Evolutionary conservation across 1,284 basidiomycete genomes (phyloP), one percentile per base, ranked within the genome.

Genomic region (Ceratobasidium sp.): DNA sequence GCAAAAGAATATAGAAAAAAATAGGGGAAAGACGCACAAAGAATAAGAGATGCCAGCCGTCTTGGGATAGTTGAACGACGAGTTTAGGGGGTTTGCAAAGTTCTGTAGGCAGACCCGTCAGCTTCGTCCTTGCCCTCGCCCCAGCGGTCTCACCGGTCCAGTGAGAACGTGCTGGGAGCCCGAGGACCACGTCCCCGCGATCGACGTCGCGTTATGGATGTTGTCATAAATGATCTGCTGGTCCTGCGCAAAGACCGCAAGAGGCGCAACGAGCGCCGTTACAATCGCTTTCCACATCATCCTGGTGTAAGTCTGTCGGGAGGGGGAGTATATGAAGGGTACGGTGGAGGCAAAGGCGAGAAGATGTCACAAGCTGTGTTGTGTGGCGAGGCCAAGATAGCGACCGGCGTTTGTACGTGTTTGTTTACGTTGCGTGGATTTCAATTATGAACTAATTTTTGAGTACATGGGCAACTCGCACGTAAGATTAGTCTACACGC

Each of bases 1-100:
- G 43, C 41, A 46, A 54, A 16, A 14, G 13, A 41, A 46, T 14
- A 24, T 6, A 14, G 8, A 39, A 59, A 59, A n/a, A 34, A 68
- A 9, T 14, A 69, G n/a, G 48, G 6, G 72, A 39, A 24, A 31
- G 39, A 86, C 93, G 82, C 79, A 95, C 94, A 98, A 97, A 22
- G 94, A 93, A 81, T 88, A 94, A 4, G 92, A 90, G 27, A 96
- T 86, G 49, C 96, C 96, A 6, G 94, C 92, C 39, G 89, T 94
- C 72, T 81, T 80, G 1, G 96, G 95, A 80, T 95, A 95, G 56
- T 75, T 89, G 83, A 98, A 98, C 2, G 90, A 86, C 83, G 86
- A 83, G 79, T 94, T 92, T 59, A 88, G 85, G 0, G 96, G 95
- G 80, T 91, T 89, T 54, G 92, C 94, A 81, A 96, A 97, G 75